Evolutionary conservation across 1,139 yeast genomes (phyloP).

Genomic region (Pneumocystis canis): DNA sequence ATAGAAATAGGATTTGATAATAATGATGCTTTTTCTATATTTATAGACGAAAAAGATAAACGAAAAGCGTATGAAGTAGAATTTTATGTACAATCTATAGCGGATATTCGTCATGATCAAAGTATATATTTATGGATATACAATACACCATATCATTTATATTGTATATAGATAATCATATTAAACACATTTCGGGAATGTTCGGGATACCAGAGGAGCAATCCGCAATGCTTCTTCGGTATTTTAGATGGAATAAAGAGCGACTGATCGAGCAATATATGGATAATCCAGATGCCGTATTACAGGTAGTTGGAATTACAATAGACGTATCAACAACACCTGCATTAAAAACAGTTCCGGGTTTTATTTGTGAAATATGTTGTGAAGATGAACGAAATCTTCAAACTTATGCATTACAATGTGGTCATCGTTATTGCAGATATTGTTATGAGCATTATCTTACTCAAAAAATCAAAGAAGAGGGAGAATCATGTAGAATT

Average conservation of each 20-base stretch:
- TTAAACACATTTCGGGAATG: slow-evolving; percentile 24
- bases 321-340: slow-evolving; percentile 10
- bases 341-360: slow-evolving; percentile 16
- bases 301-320: slow-evolving; percentile 37
- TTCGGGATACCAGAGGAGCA: slow-evolving; percentile 28
- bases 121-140: slow-evolving; percentile 2
- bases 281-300: slow-evolving; percentile 35
- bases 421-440: slow-evolving; percentile 57
- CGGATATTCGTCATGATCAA: slow-evolving; percentile 21
- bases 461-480: slow-evolving; percentile 35
- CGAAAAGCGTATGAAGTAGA: slow-evolving; percentile 19
- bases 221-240: slow-evolving; percentile 42
- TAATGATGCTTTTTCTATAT: background rate
- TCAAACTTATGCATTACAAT: slow-evolving; percentile 40
- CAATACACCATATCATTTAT: background rate
- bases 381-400: slow-evolving; percentile 37
- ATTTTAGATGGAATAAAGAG: slow-evolving; percentile 62
- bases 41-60: slow-evolving; percentile 14
- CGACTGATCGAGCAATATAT: slow-evolving; percentile 53
- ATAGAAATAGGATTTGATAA: slow-evolving; percentile 44
- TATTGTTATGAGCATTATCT: slow-evolving; percentile 54
- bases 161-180: slow-evolving; percentile 12
- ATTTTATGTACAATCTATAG: slow-evolving; percentile 21
- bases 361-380: slow-evolving; percentile 51
- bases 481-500: slow-evolving; percentile 34